These are phyloP conservation scores for Phalaenopsis hybrid DNA, from an alignment of 116 monocot genomes.

Conservation along the genomic window DNA sequence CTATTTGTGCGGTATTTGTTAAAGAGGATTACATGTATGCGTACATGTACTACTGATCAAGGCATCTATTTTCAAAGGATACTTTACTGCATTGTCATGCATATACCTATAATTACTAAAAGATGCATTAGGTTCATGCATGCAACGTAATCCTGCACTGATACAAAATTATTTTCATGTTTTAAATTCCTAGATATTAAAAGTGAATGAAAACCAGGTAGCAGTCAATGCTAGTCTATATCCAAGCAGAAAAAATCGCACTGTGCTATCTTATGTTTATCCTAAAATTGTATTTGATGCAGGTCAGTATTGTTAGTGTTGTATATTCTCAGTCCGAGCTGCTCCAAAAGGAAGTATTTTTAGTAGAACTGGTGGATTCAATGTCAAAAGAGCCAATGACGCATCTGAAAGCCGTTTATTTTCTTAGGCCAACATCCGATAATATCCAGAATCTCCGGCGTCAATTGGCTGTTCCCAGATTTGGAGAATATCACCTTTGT, in stretches of 20 bases:
- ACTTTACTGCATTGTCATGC: too few species aligned
- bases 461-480: conserved; percentile 79
- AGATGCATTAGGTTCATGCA: not conserved
- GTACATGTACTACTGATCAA: too few species aligned
- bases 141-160: not conserved
- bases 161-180: not conserved
- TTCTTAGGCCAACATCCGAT: conserved; percentile 87
- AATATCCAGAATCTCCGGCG: conserved; percentile 83
- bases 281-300: conserved; percentile 17
- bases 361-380: conserved; percentile 83
- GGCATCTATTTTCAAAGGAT: too few species aligned
- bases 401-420: conserved; percentile 95
- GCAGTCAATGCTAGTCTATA: not conserved
- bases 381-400: conserved; percentile 84
- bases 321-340: conserved; percentile 87
- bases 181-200: not conserved
- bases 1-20: too few species aligned
- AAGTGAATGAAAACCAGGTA: not conserved
- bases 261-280: not conserved
- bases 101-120: too few species aligned
- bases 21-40: too few species aligned
- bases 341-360: conserved; percentile 93
- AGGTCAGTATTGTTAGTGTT: conserved; percentile 97
- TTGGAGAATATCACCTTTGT: conserved; percentile 97
- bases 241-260: not conserved